phyloP scores from a whole-genome alignment of 352 stramenopile species.

The Phytophthora boehmeriae region DNA sequence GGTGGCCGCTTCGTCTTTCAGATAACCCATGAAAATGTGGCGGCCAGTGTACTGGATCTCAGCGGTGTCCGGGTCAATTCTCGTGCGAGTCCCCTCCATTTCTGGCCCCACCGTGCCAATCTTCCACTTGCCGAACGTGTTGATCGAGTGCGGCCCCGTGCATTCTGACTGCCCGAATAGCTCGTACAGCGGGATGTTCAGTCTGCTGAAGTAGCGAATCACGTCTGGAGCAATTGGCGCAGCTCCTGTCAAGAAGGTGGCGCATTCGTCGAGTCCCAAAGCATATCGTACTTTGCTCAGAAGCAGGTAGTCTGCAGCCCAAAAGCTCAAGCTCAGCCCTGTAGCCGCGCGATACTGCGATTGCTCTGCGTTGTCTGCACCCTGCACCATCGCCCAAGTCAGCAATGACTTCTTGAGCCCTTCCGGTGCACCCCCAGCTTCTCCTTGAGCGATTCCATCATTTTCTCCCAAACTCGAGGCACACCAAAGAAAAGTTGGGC shows the following conservation, averaged over 20 bases:
- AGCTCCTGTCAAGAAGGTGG: constrained; percentile 84
- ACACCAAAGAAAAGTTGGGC: constrained; percentile 86
- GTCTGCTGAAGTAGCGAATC: constrained; percentile 89
- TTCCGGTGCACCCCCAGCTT: constrained; percentile 28
- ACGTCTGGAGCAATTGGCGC: constrained; percentile 64
- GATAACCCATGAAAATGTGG: constrained; percentile 80
- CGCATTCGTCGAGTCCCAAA: constrained; percentile 83
- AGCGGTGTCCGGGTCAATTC: constrained; percentile 48
- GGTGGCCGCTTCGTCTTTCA: constrained; percentile 62
- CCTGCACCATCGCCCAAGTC: constrained; percentile 82
- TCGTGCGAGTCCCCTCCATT: constrained; percentile 54
- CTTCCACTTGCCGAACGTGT: constrained; percentile 81
- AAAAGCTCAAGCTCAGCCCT: constrained; percentile 69
- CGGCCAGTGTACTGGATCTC: constrained; percentile 74
- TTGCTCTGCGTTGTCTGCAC: constrained; percentile 57
- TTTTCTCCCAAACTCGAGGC: constrained; percentile 88
- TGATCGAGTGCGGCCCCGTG: constrained; percentile 84
- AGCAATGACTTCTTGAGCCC: constrained; percentile 87
- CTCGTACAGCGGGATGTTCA: constrained; percentile 95
- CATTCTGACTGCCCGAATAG: constrained; percentile 92
- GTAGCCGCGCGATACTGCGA: constrained; percentile 69
- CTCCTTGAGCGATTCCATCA: constrained; percentile 81
- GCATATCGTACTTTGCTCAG: constrained; percentile 79
- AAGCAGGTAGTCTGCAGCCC: constrained; percentile 84
- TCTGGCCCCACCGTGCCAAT: constrained; percentile 81